Evolutionary conservation across 1,284 basidiomycete genomes (phyloP), one percentile per base, ranked within the genome.

Genomic region (Malassezia brasiliensis): DNA sequence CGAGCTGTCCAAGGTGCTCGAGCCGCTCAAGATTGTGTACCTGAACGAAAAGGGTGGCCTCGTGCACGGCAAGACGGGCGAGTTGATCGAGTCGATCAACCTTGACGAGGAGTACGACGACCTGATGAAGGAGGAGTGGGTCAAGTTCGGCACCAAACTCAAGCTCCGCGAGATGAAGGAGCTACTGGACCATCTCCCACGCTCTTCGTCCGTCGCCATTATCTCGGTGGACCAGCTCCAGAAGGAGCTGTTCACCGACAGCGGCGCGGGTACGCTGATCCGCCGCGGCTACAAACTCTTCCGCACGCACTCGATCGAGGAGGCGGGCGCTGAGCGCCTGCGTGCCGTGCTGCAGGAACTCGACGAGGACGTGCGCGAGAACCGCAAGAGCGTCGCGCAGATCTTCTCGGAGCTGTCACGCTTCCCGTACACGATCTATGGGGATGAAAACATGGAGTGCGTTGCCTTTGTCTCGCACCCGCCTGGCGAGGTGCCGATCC

Each of bases 151-250:
- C 63, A 98, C 94, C 66, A 99, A 99, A 79, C 87, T 99, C 78
- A 98, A 98, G 79, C 82, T 99, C 50, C 86, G 93, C 65, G 93
- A 98, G 78, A 96, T 98, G 82, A 99, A 99, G 79, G 93, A 98
- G 76, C 84, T 99, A 44, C 83, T 99, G 52, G 94, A 98, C 76
- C 87, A 94, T 78, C 88, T 98, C 57, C 93, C 94, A 31, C 90
- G 94, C 64, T 88, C 94, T 3, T 96, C 93, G 19, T 96, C 90
- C 41, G 93, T 98, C 52, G 93, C 93, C 63, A 91, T 99, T 78
- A 99, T 99, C 78, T 89, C 88, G 47, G 84, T 91, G 53, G 82
- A 88, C 66, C 83, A 85, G 72, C 83, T 99, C 32, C 94, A 98
- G 77, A 91, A 93, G 78, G 94, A 98, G 78, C 85, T 98, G 46